These are phyloP conservation scores for Narthecium ossifragum DNA, from an alignment of 106 monocot genomes.

Conservation along the genomic window DNA sequence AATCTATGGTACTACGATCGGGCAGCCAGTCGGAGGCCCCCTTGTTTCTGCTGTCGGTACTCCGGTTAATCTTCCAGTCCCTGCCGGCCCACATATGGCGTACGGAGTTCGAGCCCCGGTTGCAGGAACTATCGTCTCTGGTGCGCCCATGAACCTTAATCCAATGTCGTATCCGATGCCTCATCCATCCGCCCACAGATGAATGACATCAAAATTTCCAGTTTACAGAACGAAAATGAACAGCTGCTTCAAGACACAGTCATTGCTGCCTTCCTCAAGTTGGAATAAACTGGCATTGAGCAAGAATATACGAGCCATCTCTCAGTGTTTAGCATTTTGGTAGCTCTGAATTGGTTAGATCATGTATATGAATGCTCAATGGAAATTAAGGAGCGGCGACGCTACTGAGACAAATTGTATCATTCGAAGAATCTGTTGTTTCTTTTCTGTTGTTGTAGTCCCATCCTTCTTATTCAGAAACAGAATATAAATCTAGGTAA, in stretches of 20 bases:
- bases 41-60: constrained; percentile 56
- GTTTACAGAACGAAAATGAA: background rate
- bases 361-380: no score
- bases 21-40: constrained; percentile 66
- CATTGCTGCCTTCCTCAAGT: background rate
- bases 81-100: constrained; percentile 34
- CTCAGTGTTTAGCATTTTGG: background rate
- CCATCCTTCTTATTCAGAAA: no score
- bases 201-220: constrained; percentile 3
- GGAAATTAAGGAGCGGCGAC: no score
- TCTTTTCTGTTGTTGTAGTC: no score
- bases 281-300: constrained; percentile 14
- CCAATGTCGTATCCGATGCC: constrained; percentile 37
- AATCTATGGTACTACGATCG: constrained; percentile 48
- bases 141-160: constrained; percentile 27
- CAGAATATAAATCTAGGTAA: no score
- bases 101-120: constrained; percentile 34
- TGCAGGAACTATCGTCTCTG: constrained; percentile 41
- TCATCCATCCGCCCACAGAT: constrained; percentile 30
- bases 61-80: constrained; percentile 33
- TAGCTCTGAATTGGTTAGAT: background rate
- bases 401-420: no score
- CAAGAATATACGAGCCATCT: constrained; percentile 5
- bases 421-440: no score
- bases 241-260: background rate